Evolutionary conservation across 495 filamentous ascomycete genomes (phyloP).

Genomic region (Aspergillus olivimuriae): DNA sequence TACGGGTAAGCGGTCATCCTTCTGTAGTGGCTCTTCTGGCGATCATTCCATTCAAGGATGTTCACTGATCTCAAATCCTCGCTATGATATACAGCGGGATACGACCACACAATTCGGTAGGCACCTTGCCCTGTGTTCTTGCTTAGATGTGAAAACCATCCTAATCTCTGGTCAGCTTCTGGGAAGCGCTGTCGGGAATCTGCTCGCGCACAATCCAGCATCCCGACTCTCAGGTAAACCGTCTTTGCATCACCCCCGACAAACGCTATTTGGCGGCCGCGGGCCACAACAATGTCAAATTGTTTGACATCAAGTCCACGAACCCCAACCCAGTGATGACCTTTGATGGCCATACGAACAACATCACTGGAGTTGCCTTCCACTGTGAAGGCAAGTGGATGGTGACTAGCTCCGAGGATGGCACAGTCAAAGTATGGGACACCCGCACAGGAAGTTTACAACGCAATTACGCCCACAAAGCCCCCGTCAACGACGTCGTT

Average conservation of each 20-base stretch:
- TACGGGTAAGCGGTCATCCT: constrained; percentile 55
- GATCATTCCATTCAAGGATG: too few relatives aligned
- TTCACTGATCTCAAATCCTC: neutral
- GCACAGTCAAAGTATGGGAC: constrained; percentile 98
- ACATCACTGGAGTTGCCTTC: constrained; percentile 93
- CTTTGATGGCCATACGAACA: constrained; percentile 92
- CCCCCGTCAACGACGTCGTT: constrained; percentile 83
- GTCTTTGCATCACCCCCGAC: constrained; percentile 96
- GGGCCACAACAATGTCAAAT: constrained; percentile 89
- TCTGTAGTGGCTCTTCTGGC: neutral
- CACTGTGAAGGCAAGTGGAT: constrained; percentile 99
- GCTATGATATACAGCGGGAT: constrained; percentile 60
- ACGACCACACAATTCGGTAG: constrained; percentile 98
- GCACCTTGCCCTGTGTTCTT: constrained; percentile 9
- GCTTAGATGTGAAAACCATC: neutral
- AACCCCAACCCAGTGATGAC: constrained; percentile 87
- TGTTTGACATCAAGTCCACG: constrained; percentile 95
- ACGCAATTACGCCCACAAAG: constrained; percentile 83
- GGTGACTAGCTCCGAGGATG: constrained; percentile 97
- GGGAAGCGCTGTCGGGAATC: constrained; percentile 96
- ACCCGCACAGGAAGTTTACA: constrained; percentile 82
- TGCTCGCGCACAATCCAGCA: constrained; percentile 97
- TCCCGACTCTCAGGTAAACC: constrained; percentile 95
- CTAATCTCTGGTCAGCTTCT: constrained; percentile 58
- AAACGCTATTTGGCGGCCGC: constrained; percentile 94